Evolutionary conservation across 2,329 filamentous ascomycete genomes (phyloP).

Genomic region (Diaporthe amygdali): DNA sequence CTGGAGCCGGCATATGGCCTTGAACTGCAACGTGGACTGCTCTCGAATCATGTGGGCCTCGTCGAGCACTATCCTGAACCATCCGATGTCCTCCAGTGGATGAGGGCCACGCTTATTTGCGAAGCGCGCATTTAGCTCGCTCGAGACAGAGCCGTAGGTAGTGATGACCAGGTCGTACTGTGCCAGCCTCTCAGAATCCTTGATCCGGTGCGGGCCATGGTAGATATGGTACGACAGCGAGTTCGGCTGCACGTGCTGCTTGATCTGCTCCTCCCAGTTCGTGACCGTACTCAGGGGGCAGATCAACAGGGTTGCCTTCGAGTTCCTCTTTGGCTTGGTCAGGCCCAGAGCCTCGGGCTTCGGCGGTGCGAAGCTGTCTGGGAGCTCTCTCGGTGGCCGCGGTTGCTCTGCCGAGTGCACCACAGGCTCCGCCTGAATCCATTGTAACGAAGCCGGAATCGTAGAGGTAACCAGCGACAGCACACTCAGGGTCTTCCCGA

Average conservation of each 20-base stretch:
- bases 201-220: conserved; percentile 79
- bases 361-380: conserved; percentile 43
- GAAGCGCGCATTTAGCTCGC: conserved; percentile 72
- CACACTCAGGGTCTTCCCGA: conserved; percentile 88
- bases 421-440: conserved; percentile 59
- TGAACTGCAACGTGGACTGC: conserved; percentile 79
- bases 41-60: conserved; percentile 96
- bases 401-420: conserved; percentile 45
- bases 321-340: conserved; percentile 66
- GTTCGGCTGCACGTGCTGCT: conserved; percentile 73
- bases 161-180: conserved; percentile 87
- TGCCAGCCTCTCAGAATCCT: conserved; percentile 70
- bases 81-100: conserved; percentile 79
- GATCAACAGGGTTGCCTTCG: conserved; percentile 81
- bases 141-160: conserved; percentile 87
- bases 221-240: conserved; percentile 80
- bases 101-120: conserved; percentile 63
- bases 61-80: conserved; percentile 93
- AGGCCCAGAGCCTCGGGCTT: conserved; percentile 51
- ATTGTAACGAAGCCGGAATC: conserved; percentile 64
- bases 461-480: conserved; percentile 77
- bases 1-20: conserved; percentile 80
- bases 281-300: conserved; percentile 89
- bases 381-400: conserved; percentile 38
- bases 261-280: conserved; percentile 95